Conservation (phyloP, 371 early-diverging fungal genomes). For the Smittium culicis region DNA sequence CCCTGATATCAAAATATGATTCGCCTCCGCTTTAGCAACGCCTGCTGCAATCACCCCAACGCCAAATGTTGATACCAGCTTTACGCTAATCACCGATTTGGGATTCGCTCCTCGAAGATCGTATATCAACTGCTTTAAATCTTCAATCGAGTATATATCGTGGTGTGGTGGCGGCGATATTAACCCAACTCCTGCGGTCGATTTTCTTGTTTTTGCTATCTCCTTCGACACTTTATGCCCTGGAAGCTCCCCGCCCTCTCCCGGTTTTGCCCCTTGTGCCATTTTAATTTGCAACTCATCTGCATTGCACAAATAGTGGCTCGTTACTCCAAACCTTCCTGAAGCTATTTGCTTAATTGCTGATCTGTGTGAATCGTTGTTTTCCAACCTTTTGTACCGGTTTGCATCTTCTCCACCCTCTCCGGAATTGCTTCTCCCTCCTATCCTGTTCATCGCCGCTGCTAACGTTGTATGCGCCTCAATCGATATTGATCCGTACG, state of each 20-base stretch:
- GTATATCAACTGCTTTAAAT: slow-evolving; percentile 92
- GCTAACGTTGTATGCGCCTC: slow-evolving; percentile 89
- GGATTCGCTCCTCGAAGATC: slow-evolving; percentile 90
- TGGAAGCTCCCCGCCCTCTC: slow-evolving; percentile 76
- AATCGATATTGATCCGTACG: slow-evolving; percentile 91
- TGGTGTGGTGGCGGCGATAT: slow-evolving; percentile 96
- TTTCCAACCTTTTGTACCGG: slow-evolving; percentile 46
- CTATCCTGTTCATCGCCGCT: slow-evolving; percentile 85
- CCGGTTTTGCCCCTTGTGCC: slow-evolving; percentile 98
- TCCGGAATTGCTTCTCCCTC: slow-evolving; percentile 94
- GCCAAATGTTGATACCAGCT: slow-evolving; percentile 91
- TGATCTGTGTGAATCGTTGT: slow-evolving; percentile 71
- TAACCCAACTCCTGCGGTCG: slow-evolving; percentile 88
- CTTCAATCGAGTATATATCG: slow-evolving; percentile 95
- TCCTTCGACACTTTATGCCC: slow-evolving; percentile 80
- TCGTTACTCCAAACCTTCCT: slow-evolving; percentile 93
- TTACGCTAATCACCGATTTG: slow-evolving; percentile 80
- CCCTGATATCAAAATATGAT: slow-evolving; percentile 88
- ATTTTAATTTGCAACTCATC: slow-evolving; percentile 97
- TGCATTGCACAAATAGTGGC: slow-evolving; percentile 78
- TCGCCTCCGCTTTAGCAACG: slow-evolving; percentile 92
- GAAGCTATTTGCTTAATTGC: slow-evolving; percentile 97
- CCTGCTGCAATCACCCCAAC: slow-evolving; percentile 93
- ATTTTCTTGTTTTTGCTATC: slow-evolving; percentile 85
- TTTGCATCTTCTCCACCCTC: slow-evolving; percentile 94